Evolutionary conservation across 179 eudicot species (phyloP).

Genomic region (Silene noctiflora): DNA sequence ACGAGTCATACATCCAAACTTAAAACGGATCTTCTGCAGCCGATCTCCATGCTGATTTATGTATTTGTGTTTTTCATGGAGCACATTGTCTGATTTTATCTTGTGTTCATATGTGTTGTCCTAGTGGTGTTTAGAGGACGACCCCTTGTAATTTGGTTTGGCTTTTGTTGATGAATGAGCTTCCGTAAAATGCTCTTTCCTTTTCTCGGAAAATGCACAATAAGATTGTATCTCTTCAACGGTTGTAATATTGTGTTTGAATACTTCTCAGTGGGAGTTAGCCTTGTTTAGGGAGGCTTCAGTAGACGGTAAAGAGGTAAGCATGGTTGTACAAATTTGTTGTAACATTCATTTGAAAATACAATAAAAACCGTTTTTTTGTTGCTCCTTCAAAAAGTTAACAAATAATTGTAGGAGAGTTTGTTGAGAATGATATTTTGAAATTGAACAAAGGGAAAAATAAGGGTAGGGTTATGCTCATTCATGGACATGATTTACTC

Average conservation of each 20-base stretch:
- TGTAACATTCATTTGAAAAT: conserved; percentile 5
- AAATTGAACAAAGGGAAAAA: too few relatives aligned
- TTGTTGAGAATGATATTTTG: too few relatives aligned
- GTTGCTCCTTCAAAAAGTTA: background rate
- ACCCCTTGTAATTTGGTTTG: conserved; percentile 12
- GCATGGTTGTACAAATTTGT: conserved; percentile 12
- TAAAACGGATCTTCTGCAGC: conserved; percentile 83
- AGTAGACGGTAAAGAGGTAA: background rate
- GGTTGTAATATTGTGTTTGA: background rate
- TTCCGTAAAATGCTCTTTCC: background rate
- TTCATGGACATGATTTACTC: too few relatives aligned
- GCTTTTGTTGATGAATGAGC: conserved; percentile 12
- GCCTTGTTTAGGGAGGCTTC: background rate
- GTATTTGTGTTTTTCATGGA: background rate
- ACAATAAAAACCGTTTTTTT: background rate
- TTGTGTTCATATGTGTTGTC: background rate
- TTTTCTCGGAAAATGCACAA: conserved; percentile 9
- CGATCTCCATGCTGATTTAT: conserved; percentile 28
- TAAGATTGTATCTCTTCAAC: conserved; percentile 6
- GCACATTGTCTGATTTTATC: background rate
- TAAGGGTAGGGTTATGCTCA: too few relatives aligned
- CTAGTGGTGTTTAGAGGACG: background rate
- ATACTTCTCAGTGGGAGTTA: background rate
- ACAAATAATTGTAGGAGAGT: too few relatives aligned
- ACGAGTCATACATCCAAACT: conserved; percentile 59